A percentile compares a stretch with the other conserved stretches of the same genome.
Conservation (phyloP, 495 filamentous ascomycete species). For the Sporormia fimetaria region DNA sequence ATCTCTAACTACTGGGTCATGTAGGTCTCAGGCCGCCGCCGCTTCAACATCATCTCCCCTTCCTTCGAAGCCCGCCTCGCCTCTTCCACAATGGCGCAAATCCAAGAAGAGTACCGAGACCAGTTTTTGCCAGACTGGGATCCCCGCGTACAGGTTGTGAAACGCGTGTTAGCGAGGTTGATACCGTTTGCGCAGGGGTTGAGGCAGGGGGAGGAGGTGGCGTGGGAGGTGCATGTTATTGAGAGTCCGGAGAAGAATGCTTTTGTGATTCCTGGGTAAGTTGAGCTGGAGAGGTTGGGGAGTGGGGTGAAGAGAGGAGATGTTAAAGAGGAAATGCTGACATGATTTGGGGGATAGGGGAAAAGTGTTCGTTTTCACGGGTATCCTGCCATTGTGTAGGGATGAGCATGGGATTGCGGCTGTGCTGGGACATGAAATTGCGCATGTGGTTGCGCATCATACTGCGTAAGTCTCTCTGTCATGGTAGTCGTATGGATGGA, state of each 20-base stretch:
- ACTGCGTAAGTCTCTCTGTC: constrained; percentile 32
- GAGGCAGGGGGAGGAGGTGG: constrained; percentile 46
- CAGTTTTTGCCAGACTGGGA: constrained; percentile 44
- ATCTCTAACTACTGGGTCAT: neutral
- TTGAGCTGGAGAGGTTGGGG: neutral
- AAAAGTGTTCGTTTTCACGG: constrained; percentile 83
- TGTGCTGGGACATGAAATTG: constrained; percentile 86
- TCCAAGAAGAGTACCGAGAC: constrained; percentile 32
- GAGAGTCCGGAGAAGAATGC: constrained; percentile 61
- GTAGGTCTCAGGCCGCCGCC: constrained; percentile 54
- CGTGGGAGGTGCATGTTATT: constrained; percentile 84
- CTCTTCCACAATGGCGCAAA: constrained; percentile 27
- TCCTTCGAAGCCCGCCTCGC: constrained; percentile 42
- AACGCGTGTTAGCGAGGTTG: constrained; percentile 57
- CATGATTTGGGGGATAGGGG: too few relatives aligned
- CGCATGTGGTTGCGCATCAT: constrained; percentile 80
- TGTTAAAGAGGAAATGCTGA: constrained; percentile 12
- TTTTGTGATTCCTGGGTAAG: constrained; percentile 70
- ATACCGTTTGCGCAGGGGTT: constrained; percentile 45
- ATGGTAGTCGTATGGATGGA: neutral
- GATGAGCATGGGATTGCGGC: constrained; percentile 70
- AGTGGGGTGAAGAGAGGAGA: neutral
- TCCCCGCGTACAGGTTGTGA: constrained; percentile 44
- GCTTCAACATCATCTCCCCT: constrained; percentile 67
- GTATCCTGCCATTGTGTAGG: constrained; percentile 61